Base-by-base conservation (phyloP, 1,284 basidiomycete species). In the Tausonia pullulans region DNA sequence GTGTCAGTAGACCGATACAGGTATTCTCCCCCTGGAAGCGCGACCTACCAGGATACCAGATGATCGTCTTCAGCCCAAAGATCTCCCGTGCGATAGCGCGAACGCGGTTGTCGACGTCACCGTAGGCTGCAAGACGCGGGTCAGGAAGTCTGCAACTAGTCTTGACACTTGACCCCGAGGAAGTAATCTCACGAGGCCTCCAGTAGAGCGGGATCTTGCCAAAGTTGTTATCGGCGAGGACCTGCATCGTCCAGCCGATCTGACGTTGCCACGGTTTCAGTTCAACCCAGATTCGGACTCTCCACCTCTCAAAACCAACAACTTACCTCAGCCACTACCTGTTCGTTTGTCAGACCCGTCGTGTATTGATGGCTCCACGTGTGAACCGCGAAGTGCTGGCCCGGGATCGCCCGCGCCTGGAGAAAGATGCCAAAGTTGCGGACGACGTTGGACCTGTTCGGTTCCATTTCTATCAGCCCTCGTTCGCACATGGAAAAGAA, bases 191-290 rank as follows among this genome's bases (percentile, higher is more conserved):
- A 27, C 27, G 27, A 27, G 27, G 27, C 27, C 27, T 27, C 27
- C 86, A 89, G 77, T 81, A 87, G 64, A 79, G 80, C 13, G 87
- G 84, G 5, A 88, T 71, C 11, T 83, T 81, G 6, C 87, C 87
- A 63, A 85, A 87, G 6, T 87, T 88, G 3, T 85, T 85, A 72
- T 91, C 85, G 71, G 86, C 83, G 69, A 94, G 88, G 69, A 92
- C 78, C 40, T 87, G 81, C 79, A 88, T 84, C 1, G 87, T 86
- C 85, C 86, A 93, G 8, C 87, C 91, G 67, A 94, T 78, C 64
- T 27, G 27, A 27, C 27, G 27, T 27, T 27, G 27, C 27, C 27
- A 27, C 27, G 27, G 27, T 27, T 27, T 27, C 27, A 27, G 27
- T 27, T 27, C 27, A 27, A 27, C 27, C 27, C 27, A 27, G 27